Evolutionary conservation across 495 filamentous ascomycete genomes (phyloP).

Genomic region (Penicillium chermesinum): DNA sequence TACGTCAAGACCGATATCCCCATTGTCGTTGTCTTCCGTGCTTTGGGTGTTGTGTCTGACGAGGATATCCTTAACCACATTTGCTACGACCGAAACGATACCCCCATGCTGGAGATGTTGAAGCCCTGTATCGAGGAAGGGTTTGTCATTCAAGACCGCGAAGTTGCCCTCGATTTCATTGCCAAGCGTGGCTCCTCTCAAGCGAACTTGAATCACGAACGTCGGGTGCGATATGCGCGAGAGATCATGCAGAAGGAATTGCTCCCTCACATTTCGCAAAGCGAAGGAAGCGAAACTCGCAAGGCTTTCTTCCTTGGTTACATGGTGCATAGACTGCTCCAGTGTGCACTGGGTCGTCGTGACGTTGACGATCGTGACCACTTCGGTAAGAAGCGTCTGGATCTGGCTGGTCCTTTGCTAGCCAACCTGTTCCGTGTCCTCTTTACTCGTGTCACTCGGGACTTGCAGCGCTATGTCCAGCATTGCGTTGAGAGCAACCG

Average conservation of each 20-base stretch:
- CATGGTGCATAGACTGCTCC: slow-evolving; percentile 93
- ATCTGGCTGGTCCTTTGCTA: slow-evolving; percentile 89
- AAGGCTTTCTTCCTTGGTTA: slow-evolving; percentile 99
- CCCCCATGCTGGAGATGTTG: slow-evolving; percentile 93
- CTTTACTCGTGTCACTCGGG: slow-evolving; percentile 79
- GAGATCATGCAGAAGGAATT: slow-evolving; percentile 97
- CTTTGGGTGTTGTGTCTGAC: slow-evolving; percentile 92
- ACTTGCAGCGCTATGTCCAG: slow-evolving; percentile 85
- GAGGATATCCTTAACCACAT: slow-evolving; percentile 98
- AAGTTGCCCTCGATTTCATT: slow-evolving; percentile 94
- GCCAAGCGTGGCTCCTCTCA: slow-evolving; percentile 79
- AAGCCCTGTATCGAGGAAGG: slow-evolving; percentile 96
- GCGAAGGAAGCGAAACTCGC: slow-evolving; percentile 89
- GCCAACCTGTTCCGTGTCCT: slow-evolving; percentile 88
- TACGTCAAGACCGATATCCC: slow-evolving; percentile 93
- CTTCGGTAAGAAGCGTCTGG: slow-evolving; percentile 96
- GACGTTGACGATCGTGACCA: slow-evolving; percentile 97
- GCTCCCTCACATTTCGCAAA: slow-evolving; percentile 92
- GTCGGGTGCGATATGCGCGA: slow-evolving; percentile 82
- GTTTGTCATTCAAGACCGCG: slow-evolving; percentile 90
- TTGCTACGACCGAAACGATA: slow-evolving; percentile 92
- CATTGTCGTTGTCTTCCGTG: slow-evolving; percentile 90
- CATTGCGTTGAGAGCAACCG: slow-evolving; percentile 81
- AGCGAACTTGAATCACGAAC: slow-evolving; percentile 66
- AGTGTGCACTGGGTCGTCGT: slow-evolving; percentile 82